phyloP scores from a whole-genome alignment of 495 filamentous ascomycete species.

The Monascus purpureus region DNA sequence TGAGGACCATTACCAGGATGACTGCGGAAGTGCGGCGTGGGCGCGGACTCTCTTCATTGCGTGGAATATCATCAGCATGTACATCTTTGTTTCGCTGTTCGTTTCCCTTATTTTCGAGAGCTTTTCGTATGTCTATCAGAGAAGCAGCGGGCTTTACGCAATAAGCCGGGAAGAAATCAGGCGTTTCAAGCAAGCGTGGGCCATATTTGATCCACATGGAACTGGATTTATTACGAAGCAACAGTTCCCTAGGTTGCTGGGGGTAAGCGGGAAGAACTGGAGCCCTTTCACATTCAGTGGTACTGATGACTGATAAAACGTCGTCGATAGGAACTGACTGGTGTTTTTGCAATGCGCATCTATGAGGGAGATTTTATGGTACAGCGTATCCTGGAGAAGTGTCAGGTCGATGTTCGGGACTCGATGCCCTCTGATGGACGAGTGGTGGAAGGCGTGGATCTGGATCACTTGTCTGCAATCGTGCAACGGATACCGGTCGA shows the following conservation, averaged over 20 bases:
- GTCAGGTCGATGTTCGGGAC: slow-evolving; percentile 41
- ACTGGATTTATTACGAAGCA: slow-evolving; percentile 88
- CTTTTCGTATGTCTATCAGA: slow-evolving; percentile 98
- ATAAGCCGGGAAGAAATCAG: slow-evolving; percentile 86
- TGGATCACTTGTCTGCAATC: slow-evolving; percentile 59
- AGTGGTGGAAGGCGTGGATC: slow-evolving; percentile 58
- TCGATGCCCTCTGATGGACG: slow-evolving; percentile 26
- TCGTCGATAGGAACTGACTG: slow-evolving; percentile 58
- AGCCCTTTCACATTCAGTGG: too few relatives aligned
- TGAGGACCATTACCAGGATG: slow-evolving; percentile 60
- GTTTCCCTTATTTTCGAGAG: slow-evolving; percentile 98
- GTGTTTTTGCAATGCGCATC: slow-evolving; percentile 94
- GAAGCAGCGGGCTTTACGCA: slow-evolving; percentile 62
- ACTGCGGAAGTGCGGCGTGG: slow-evolving; percentile 85
- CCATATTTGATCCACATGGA: slow-evolving; percentile 80
- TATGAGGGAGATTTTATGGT: slow-evolving; percentile 86
- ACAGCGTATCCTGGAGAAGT: slow-evolving; percentile 65
- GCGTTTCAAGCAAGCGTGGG: slow-evolving; percentile 97
- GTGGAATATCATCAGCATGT: slow-evolving; percentile 99
- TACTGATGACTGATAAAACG: too few relatives aligned
- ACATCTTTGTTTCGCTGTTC: slow-evolving; percentile 97
- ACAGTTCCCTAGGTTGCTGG: slow-evolving; percentile 75
- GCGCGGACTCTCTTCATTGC: slow-evolving; percentile 78
- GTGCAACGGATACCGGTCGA: slow-evolving; percentile 62
- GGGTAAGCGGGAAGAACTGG: slow-evolving; percentile 47